Percentiles rank a stretch among this genome's conserved stretches.
phyloP scores from a whole-genome alignment of 441 rosid genomes.

The Macaranga tanarius region DNA sequence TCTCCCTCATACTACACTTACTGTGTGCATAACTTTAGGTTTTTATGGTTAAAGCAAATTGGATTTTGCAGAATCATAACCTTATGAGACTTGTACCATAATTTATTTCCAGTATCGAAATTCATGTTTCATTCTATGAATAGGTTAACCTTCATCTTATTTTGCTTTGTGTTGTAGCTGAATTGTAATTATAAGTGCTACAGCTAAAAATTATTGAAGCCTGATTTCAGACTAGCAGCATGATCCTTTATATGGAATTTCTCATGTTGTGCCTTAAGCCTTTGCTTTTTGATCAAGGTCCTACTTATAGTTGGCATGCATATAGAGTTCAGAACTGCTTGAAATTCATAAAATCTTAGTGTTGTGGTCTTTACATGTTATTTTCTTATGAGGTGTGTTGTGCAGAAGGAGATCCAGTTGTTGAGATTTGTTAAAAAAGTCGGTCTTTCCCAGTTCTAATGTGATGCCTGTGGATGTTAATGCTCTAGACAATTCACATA shows the following conservation, averaged over 20 bases:
- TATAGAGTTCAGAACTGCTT: neutral
- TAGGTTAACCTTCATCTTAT: neutral
- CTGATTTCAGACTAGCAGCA: neutral
- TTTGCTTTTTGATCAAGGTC: neutral
- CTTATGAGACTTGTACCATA: neutral
- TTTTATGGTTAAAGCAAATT: neutral
- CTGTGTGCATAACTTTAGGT: too few relatives aligned
- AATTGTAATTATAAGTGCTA: constrained; percentile 7
- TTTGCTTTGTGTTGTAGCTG: neutral
- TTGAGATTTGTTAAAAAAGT: constrained; percentile 39
- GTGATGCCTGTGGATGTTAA: constrained; percentile 31
- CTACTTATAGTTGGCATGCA: neutral
- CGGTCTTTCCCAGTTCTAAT: constrained; percentile 37
- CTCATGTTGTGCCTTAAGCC: neutral
- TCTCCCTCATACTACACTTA: too few relatives aligned
- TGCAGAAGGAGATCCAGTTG: constrained; percentile 55
- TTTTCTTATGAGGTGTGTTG: constrained; percentile 95
- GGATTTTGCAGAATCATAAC: neutral
- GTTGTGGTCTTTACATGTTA: constrained; percentile 33
- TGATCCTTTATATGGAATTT: neutral
- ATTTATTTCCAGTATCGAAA: neutral
- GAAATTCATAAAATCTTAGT: neutral
- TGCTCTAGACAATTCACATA: constrained; percentile 29
- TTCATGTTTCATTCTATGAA: neutral
- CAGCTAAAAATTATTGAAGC: neutral